Conservation (phyloP, 1,284 basidiomycete genomes). For the Meira nashicola region DNA sequence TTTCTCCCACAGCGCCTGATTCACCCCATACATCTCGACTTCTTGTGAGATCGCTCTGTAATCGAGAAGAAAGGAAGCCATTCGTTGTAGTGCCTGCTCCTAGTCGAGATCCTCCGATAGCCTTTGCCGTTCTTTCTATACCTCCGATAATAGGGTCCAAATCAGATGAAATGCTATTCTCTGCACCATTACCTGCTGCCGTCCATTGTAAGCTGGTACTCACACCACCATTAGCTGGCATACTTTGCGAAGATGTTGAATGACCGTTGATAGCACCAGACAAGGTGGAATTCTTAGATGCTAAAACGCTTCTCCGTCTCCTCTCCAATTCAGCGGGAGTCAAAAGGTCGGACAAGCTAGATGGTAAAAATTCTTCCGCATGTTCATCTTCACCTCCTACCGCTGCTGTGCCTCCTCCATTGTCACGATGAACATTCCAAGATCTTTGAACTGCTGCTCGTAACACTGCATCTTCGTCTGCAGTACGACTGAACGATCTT, state of each 20-base stretch:
- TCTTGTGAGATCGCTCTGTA: slow-evolving; percentile 1
- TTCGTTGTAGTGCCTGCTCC: slow-evolving; percentile 26
- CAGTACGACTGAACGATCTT: too few relatives aligned
- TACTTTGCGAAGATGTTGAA: slow-evolving; percentile 26
- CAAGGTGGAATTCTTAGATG: not conserved
- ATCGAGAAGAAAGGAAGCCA: slow-evolving; percentile 17
- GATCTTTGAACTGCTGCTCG: not conserved
- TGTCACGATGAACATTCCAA: not conserved
- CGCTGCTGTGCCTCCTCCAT: slow-evolving; percentile 27
- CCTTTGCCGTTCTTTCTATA: not conserved
- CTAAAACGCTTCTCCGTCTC: slow-evolving; percentile 14
- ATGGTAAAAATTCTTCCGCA: slow-evolving; percentile 58
- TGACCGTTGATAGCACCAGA: not conserved
- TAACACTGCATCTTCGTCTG: not conserved
- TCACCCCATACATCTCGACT: not conserved
- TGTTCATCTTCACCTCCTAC: slow-evolving; percentile 18
- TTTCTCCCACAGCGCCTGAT: not conserved
- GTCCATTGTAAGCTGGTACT: not conserved
- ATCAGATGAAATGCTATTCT: not conserved
- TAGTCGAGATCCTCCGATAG: not conserved
- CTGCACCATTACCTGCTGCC: not conserved
- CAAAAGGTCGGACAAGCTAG: slow-evolving; percentile 46
- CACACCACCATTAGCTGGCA: slow-evolving; percentile 18
- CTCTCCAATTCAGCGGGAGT: slow-evolving; percentile 51
- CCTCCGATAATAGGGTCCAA: not conserved